These are phyloP conservation scores for Sporobolomyces pararoseus DNA, from an alignment of 768 basidiomycete genomes.

Conservation along the genomic window DNA sequence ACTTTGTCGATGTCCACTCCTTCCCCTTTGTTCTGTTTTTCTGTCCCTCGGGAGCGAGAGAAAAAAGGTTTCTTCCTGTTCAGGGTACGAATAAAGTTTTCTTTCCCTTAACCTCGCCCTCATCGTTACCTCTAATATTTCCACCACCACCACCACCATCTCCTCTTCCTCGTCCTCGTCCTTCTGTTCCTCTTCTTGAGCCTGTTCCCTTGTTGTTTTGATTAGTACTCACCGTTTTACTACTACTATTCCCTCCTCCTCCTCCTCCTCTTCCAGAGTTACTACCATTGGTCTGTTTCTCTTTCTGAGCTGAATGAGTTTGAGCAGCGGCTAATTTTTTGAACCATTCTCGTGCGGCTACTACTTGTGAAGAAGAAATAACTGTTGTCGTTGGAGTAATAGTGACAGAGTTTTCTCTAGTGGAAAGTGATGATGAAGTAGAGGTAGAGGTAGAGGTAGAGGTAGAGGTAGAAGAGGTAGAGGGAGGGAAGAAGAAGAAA, in stretches of 20 bases:
- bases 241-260: not conserved
- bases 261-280: too few species aligned
- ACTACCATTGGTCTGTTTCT: not conserved
- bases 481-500: constrained; percentile 17
- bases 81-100: constrained; percentile 27
- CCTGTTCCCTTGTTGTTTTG: not conserved
- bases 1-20: too few species aligned
- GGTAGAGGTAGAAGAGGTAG: too few species aligned
- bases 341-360: too few species aligned
- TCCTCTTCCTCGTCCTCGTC: not conserved
- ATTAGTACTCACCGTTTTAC: not conserved
- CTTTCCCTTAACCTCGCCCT: not conserved
- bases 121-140: too few species aligned
- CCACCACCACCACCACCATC: not conserved
- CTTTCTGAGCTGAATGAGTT: not conserved
- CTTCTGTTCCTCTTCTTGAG: not conserved
- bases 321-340: not conserved
- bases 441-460: too few species aligned
- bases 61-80: not conserved
- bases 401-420: too few species aligned
- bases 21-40: too few species aligned
- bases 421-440: too few species aligned
- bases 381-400: too few species aligned
- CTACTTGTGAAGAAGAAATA: too few species aligned
- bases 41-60: too few species aligned